Evolutionary conservation across 139 green algal species (phyloP).

Genomic region (Auxenochlorella pyrenoidosa): DNA sequence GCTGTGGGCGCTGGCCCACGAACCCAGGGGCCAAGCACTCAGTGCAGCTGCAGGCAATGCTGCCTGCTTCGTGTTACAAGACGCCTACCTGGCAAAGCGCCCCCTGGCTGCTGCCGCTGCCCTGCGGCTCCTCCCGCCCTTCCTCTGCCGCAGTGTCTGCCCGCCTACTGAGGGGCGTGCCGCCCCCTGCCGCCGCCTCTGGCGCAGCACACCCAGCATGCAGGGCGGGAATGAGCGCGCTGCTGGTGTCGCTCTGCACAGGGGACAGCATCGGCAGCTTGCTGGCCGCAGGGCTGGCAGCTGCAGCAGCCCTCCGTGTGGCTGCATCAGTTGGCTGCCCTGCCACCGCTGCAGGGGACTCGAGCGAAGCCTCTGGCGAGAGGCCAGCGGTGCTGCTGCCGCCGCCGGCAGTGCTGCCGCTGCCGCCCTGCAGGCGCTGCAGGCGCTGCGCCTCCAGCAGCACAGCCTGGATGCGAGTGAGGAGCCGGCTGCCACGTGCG

Average conservation of each 20-base stretch:
- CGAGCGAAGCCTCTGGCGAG: not conserved
- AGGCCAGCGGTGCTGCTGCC: not conserved
- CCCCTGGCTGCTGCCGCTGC: not conserved
- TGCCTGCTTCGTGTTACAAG: no score
- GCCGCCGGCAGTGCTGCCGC: not conserved
- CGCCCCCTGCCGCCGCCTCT: not conserved
- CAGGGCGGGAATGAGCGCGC: constrained; percentile 1
- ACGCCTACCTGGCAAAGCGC: no score
- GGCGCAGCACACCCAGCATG: not conserved
- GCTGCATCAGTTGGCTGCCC: not conserved
- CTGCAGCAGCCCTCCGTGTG: not conserved
- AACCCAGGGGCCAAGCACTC: no score
- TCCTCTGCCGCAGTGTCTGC: not conserved
- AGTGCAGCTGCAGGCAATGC: no score
- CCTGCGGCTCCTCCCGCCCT: not conserved
- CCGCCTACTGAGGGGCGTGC: not conserved
- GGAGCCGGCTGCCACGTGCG: constrained; percentile 8
- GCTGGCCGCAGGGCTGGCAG: not conserved
- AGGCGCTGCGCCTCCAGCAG: constrained; percentile 20
- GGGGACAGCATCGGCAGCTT: constrained; percentile 33
- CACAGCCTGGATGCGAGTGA: constrained; percentile 5
- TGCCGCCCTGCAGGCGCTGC: constrained; percentile 2
- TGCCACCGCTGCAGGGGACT: not conserved
- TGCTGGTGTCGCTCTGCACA: constrained; percentile 19
- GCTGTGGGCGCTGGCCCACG: no score